phyloP scores from a whole-genome alignment of 768 basidiomycete species.

The Pulveroboletus ravenelii region DNA sequence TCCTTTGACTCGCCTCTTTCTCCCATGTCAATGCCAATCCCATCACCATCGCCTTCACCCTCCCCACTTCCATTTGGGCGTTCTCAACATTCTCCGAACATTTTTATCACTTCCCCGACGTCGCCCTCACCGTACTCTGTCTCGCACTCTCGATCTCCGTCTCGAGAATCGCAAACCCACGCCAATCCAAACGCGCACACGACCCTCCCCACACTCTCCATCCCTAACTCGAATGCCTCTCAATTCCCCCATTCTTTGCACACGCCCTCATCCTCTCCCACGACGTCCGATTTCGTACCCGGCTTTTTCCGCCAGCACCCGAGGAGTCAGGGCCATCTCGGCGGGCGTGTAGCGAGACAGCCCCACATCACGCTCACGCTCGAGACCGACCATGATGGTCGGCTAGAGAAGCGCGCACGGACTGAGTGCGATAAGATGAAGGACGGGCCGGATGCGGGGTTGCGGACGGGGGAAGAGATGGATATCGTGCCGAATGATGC shows the following conservation, averaged over 20 bases:
- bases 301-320: conserved; percentile 13
- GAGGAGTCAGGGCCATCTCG: conserved; percentile 28
- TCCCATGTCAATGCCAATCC: conserved; percentile 11
- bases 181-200: conserved; percentile 5
- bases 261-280: conserved; percentile 28
- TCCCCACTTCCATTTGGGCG: conserved; percentile 18
- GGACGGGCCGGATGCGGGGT: conserved; percentile 4
- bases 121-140: conserved; percentile 32
- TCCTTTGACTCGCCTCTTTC: conserved; percentile 21
- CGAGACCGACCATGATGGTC: conserved; percentile 20
- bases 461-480: conserved; percentile 22
- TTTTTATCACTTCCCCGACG: conserved; percentile 65
- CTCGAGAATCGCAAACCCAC: conserved; percentile 17
- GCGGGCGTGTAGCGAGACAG: conserved; percentile 19
- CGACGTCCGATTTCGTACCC: conserved; percentile 18
- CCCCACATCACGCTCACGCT: conserved; percentile 30
- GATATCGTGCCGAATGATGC: conserved; percentile 14
- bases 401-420: conserved; percentile 24
- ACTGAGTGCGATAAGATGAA: conserved; percentile 11
- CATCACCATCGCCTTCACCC: conserved; percentile 27
- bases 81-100: conserved; percentile 49
- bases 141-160: conserved; percentile 18
- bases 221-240: conserved; percentile 7
- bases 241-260: conserved; percentile 17
- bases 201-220: conserved; percentile 11